phyloP scores from a whole-genome alignment of 306 rosid species.

The Fagus crenata region DNA sequence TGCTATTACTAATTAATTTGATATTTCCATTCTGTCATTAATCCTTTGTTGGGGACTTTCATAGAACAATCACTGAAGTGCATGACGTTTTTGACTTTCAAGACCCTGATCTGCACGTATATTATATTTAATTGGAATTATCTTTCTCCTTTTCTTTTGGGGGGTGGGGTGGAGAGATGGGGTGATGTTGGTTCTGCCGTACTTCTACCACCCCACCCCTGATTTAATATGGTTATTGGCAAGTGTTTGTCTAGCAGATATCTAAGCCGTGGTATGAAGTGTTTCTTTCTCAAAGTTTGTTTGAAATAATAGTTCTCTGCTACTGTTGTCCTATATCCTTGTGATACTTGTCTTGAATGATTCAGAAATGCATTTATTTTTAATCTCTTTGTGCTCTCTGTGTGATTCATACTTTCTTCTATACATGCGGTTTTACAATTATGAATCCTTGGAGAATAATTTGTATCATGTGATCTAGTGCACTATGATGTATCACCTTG shows the following conservation, averaged over 20 bases:
- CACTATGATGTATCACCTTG: neutral
- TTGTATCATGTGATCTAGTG: neutral
- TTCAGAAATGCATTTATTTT: too few species aligned
- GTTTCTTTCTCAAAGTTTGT: too few species aligned
- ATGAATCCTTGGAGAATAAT: neutral
- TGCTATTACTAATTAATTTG: slow-evolving; percentile 28
- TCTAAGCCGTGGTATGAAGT: too few species aligned
- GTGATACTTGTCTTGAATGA: too few species aligned
- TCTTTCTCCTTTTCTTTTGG: neutral
- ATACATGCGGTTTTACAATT: neutral
- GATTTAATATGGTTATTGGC: too few species aligned
- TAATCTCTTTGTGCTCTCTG: neutral
- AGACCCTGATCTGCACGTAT: neutral
- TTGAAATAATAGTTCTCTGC: too few species aligned
- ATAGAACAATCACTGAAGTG: neutral
- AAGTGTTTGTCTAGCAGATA: neutral
- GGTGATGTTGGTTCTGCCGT: neutral
- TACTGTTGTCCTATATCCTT: too few species aligned
- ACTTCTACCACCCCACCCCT: neutral
- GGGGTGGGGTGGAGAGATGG: neutral
- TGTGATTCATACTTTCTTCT: neutral
- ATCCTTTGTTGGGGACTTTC: slow-evolving; percentile 23
- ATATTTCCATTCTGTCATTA: slow-evolving; percentile 27
- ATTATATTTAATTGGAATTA: neutral
- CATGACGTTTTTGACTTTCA: slow-evolving; percentile 1